A percentile compares a stretch with the other conserved stretches of the same genome.
phyloP scores from a whole-genome alignment of 352 stramenopile species.

The Globisporangium radiosum region DNA sequence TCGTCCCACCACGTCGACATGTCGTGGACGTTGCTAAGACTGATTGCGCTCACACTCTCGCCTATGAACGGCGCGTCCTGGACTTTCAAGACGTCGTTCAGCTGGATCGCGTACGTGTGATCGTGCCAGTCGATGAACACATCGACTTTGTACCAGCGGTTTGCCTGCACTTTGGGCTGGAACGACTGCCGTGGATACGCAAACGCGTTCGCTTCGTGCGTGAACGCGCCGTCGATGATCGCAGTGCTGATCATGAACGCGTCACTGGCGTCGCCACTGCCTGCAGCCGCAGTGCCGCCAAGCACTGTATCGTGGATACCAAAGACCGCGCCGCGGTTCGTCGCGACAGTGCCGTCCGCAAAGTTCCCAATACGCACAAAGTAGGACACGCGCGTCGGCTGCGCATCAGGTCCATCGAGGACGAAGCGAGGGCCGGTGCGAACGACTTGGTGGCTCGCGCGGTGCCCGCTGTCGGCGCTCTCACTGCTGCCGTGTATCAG shows the following conservation, averaged over 20 bases:
- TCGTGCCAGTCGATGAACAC: slow-evolving; percentile 84
- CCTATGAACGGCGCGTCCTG: slow-evolving; percentile 43
- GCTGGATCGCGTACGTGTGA: slow-evolving; percentile 75
- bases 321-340: slow-evolving; percentile 61
- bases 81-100: slow-evolving; percentile 90
- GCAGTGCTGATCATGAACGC: slow-evolving; percentile 63
- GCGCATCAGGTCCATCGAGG: slow-evolving; percentile 13
- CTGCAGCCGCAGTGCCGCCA: slow-evolving; percentile 2
- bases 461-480: slow-evolving; percentile 13
- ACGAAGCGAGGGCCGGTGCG: slow-evolving; percentile 46
- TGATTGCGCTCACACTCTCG: slow-evolving; percentile 39
- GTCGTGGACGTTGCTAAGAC: slow-evolving; percentile 75
- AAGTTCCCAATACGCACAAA: slow-evolving; percentile 64
- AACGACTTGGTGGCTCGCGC: slow-evolving; percentile 23
- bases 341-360: slow-evolving; percentile 26
- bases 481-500: slow-evolving; percentile 42
- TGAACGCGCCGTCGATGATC: slow-evolving; percentile 57
- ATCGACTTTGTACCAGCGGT: slow-evolving; percentile 95
- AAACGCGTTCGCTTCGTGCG: slow-evolving; percentile 69
- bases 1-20: slow-evolving; percentile 94
- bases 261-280: slow-evolving; percentile 18
- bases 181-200: slow-evolving; percentile 42
- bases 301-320: slow-evolving; percentile 21
- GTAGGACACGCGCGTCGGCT: slow-evolving; percentile 65
- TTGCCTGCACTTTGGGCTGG: slow-evolving; percentile 42